Conservation (phyloP, 2,329 filamentous ascomycete genomes). For the Pseudogymnoascus sp. region DNA sequence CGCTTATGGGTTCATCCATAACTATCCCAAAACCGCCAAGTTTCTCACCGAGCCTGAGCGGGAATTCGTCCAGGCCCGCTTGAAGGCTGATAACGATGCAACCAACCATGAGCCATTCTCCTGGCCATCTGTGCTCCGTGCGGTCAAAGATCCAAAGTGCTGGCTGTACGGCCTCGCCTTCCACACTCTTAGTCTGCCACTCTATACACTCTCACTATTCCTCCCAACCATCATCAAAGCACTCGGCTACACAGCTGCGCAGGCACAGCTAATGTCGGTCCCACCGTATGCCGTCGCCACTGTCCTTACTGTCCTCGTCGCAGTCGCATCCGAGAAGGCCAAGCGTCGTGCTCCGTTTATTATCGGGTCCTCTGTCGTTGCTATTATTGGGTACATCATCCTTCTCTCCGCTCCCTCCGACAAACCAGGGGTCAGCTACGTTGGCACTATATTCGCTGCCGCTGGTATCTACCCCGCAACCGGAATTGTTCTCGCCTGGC, state of each 20-base stretch:
- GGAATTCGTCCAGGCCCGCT: conserved; percentile 42
- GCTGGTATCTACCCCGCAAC: conserved; percentile 62
- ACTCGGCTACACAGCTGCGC: conserved; percentile 47
- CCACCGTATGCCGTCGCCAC: conserved; percentile 60
- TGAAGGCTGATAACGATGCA: conserved; percentile 63
- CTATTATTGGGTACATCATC: conserved; percentile 56
- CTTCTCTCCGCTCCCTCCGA: conserved; percentile 42
- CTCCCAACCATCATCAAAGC: conserved; percentile 49
- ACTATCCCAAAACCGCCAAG: conserved; percentile 53
- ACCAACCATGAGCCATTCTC: conserved; percentile 61
- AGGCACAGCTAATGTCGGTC: conserved; percentile 53
- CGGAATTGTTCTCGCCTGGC: conserved; percentile 61
- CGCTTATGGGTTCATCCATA: conserved; percentile 57
- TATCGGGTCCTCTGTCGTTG: conserved; percentile 49
- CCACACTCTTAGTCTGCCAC: conserved; percentile 63
- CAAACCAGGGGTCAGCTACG: conserved; percentile 51
- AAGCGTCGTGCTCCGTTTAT: conserved; percentile 57
- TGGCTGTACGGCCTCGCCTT: conserved; percentile 68
- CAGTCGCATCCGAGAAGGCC: conserved; percentile 53
- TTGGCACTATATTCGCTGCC: conserved; percentile 56
- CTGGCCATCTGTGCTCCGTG: conserved; percentile 59
- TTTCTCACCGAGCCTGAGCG: conserved; percentile 47
- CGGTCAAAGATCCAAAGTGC: conserved; percentile 61
- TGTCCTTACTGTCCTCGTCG: conserved; percentile 50
- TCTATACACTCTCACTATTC: conserved; percentile 52